Conservation (phyloP, 2,329 filamentous ascomycete genomes). For the Cercospora sesami region DNA sequence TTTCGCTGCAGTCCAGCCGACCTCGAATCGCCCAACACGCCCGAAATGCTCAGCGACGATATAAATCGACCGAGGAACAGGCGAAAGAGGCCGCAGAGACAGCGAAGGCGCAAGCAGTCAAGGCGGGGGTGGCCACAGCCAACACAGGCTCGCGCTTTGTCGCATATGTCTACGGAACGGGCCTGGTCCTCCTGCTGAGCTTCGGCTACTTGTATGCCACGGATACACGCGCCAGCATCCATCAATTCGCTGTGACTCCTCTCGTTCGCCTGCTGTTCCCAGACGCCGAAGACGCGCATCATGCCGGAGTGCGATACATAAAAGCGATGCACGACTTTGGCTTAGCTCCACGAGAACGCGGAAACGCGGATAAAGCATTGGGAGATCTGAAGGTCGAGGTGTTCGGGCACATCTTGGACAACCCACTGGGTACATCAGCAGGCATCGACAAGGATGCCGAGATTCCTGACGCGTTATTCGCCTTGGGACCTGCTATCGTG, state of each 20-base stretch:
- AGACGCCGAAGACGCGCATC: slow-evolving; percentile 90
- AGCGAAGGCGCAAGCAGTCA: slow-evolving; percentile 28
- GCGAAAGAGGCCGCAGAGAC: slow-evolving; percentile 5
- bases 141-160: slow-evolving; percentile 49
- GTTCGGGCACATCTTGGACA: slow-evolving; percentile 74
- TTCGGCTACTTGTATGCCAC: slow-evolving; percentile 55
- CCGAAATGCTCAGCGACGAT: slow-evolving; percentile 19
- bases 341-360: slow-evolving; percentile 79
- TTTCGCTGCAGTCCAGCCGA: slow-evolving; percentile 23
- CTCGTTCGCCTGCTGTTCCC: slow-evolving; percentile 65
- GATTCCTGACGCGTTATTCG: slow-evolving; percentile 80
- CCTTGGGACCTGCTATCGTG: slow-evolving; percentile 79
- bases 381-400: slow-evolving; percentile 62
- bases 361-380: slow-evolving; percentile 53
- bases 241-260: slow-evolving; percentile 58
- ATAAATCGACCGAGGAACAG: slow-evolving; percentile 20
- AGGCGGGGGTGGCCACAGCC: slow-evolving; percentile 35
- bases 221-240: slow-evolving; percentile 56
- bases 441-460: slow-evolving; percentile 94
- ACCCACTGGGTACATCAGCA: slow-evolving; percentile 92
- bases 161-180: slow-evolving; percentile 56
- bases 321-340: slow-evolving; percentile 71
- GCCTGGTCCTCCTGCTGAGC: slow-evolving; percentile 51
- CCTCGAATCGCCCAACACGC: slow-evolving; percentile 11
- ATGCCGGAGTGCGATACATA: slow-evolving; percentile 69